These are phyloP conservation scores for Pseudoperonospora humuli DNA, from an alignment of 352 stramenopile species.

Conservation along the genomic window DNA sequence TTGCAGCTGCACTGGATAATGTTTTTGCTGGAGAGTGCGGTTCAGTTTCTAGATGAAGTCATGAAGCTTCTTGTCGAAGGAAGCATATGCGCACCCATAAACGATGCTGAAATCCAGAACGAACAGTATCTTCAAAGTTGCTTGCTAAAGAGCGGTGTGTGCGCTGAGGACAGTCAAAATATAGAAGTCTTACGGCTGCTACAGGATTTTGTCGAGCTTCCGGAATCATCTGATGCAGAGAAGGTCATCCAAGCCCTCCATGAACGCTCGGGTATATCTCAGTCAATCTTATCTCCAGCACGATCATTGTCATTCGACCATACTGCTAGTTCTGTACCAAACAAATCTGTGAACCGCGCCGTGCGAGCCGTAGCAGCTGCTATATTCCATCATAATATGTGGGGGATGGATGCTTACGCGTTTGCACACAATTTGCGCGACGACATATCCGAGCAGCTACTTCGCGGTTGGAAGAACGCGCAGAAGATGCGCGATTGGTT, in stretches of 20 bases:
- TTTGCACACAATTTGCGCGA: constrained; percentile 45
- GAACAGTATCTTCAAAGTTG: constrained; percentile 55
- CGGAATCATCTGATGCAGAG: constrained; percentile 32
- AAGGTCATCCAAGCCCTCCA: constrained; percentile 39
- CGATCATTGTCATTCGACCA: constrained; percentile 35
- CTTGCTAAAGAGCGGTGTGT: constrained; percentile 56
- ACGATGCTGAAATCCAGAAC: constrained; percentile 41
- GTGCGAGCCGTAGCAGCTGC: constrained; percentile 65
- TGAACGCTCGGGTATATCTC: constrained; percentile 15
- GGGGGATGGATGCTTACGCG: constrained; percentile 74
- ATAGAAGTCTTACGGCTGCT: constrained; percentile 49
- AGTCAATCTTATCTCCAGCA: constrained; percentile 8
- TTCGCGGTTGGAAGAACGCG: constrained; percentile 73
- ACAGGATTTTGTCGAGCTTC: constrained; percentile 43
- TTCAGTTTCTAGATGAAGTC: constrained; percentile 45
- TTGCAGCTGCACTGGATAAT: constrained; percentile 59
- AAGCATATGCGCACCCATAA: constrained; percentile 37
- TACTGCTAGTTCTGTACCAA: constrained; percentile 28
- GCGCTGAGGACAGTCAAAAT: constrained; percentile 38
- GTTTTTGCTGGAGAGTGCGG: constrained; percentile 36
- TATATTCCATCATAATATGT: constrained; percentile 85
- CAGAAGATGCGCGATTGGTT: constrained; percentile 87
- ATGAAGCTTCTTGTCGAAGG: constrained; percentile 44
- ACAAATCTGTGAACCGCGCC: constrained; percentile 40
- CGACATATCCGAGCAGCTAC: constrained; percentile 59